Evolutionary conservation across 2,329 filamentous ascomycete genomes (phyloP).

Genomic region (Diaporthe sp.): DNA sequence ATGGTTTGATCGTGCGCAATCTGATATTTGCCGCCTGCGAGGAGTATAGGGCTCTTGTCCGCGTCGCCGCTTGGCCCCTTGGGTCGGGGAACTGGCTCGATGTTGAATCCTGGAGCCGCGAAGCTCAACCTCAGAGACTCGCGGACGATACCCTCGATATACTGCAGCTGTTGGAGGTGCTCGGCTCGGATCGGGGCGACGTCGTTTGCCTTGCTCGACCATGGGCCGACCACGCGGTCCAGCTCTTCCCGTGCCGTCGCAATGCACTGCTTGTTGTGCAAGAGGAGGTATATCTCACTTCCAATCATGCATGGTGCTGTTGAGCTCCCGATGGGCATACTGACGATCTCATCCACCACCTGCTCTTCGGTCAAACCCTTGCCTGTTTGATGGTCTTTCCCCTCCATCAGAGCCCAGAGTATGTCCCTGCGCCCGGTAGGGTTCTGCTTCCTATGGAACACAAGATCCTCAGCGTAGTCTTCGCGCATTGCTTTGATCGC

Average conservation of each 20-base stretch:
- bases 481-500: slow-evolving; percentile 65
- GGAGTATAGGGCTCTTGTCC: slow-evolving; percentile 59
- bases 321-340: slow-evolving; percentile 72
- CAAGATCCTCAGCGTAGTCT: slow-evolving; percentile 66
- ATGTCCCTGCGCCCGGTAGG: slow-evolving; percentile 70
- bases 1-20: slow-evolving; percentile 62
- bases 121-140: slow-evolving; percentile 67
- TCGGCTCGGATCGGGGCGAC: slow-evolving; percentile 56
- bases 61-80: slow-evolving; percentile 38
- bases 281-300: slow-evolving; percentile 62
- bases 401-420: slow-evolving; percentile 70
- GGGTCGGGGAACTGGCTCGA: slow-evolving; percentile 59
- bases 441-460: slow-evolving; percentile 66
- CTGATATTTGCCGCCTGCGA: slow-evolving; percentile 62
- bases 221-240: slow-evolving; percentile 59
- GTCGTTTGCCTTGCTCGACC: slow-evolving; percentile 42
- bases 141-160: slow-evolving; percentile 65
- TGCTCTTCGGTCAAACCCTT: slow-evolving; percentile 68
- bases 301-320: slow-evolving; percentile 61
- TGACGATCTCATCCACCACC: slow-evolving; percentile 77
- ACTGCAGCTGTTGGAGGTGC: slow-evolving; percentile 64
- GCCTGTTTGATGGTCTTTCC: slow-evolving; percentile 72
- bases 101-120: slow-evolving; percentile 68
- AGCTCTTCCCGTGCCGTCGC: slow-evolving; percentile 65
- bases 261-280: slow-evolving; percentile 63